Base-by-base conservation (phyloP, 1,284 basidiomycete species). In the Apiotrichum sp. region DNA sequence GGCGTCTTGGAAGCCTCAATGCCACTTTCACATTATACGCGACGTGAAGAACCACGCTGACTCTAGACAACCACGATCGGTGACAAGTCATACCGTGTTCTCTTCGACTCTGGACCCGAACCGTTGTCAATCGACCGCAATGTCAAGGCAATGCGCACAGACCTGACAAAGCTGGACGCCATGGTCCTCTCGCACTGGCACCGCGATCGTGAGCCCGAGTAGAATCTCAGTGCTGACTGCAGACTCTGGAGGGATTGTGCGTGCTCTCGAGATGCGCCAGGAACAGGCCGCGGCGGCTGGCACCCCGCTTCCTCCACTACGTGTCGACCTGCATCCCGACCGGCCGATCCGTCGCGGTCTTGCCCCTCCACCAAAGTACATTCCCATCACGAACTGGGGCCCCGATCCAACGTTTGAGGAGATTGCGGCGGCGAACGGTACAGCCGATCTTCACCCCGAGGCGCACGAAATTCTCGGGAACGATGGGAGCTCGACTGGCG, bases 21-120 rank as follows among this genome's bases (percentile, higher is more conserved):
- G 22, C 22, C 22, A 22, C 22, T 22, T 22, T 22, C 22, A 50
- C 42, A 36, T 57, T n/a, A 34, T 47, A 2, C 10, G 11, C 3
- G 46, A 47, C 14, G 22, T 4, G 8, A 38, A 22, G 22, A 22
- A 22, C 22, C 22, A 8, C 9, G 9, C 40, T 41, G 40, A 41
- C 14, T 8, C 40, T 54, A 70, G 71, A 71, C 53, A 29, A 71
- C 69, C 0, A 71, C 66, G 6, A 70, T 78, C 32, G 82, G 77
- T 6, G 73, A 79, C 52, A 56, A 72, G 57, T 64, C 78, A 11
- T 81, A 83, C 59, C 76, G 80, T 16, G 84, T 84, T 8, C 80
- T 90, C 36, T 88, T 90, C 67, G 89, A 91, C 73, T 85, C 86
- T 5, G 89, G 88, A 0, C 88, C 89, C 7, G 88, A 91, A 66